Evolutionary conservation across 202 grass and related monocot species (phyloP), one percentile per base, ranked within the genome.

Genomic region (Carex sylvatica): DNA sequence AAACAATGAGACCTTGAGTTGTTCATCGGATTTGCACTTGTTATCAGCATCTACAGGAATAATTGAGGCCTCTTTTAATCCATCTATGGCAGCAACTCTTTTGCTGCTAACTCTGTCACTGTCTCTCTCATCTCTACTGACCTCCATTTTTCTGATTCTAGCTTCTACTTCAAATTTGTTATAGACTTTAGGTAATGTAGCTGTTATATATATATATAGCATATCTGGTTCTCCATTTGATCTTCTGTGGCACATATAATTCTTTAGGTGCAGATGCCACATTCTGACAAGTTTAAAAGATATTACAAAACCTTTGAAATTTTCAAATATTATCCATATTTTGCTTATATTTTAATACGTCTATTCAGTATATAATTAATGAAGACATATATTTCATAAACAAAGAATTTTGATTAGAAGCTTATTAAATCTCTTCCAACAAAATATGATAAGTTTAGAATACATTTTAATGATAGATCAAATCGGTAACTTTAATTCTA

Each of bases 81-180:
- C 65, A 60, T 84, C 60, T 20, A 38, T 38, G 10, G 70, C 60
- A 47, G 58, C 89, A 31, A 83, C 53, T 51, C 81, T 84, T 79
- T 85, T 76, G 85, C 84, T 92, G 72, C 65, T 84, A 19, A 19
- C 78, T 71, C 79, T 84, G 9, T 19, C 59, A 49, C 10, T 66
- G 15, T 74, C 81, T 30, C 22, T 62, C 26, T 44, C 24, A 11
- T 85, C 86, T 52, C 85, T 89, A 51, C 70, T 82, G n/a, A 90
- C 80, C 89, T 94, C 92, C 92, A 94, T 94, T 74, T 74, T 6
- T 16, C 18, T 16, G 14, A 22, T 12, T 65, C 26, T 49, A 62
- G 13, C 26, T 76, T 82, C 6, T 54, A 68, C 33, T 78, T 13
- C 10, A 49, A 15, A 6, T 51, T 75, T 28, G 23, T 55, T 75